phyloP scores from a whole-genome alignment of 2,329 filamentous ascomycete species.

The Beauveria pseudobassiana region DNA sequence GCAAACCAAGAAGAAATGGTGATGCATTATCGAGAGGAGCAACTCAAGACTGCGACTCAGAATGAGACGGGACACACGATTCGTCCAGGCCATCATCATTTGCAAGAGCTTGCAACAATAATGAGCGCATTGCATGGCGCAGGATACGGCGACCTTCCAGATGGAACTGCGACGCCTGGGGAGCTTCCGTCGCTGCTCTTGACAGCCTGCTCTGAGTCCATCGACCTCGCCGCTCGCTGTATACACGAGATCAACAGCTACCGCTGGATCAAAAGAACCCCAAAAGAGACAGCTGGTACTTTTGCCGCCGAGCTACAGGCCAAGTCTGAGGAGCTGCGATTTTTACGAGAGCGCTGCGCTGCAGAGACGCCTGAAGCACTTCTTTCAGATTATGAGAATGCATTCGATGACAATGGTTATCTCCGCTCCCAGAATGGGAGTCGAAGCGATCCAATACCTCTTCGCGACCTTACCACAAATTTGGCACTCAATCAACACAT shows the following conservation, averaged over 20 bases:
- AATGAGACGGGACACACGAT: background rate
- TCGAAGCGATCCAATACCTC: conserved; percentile 19
- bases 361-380: conserved; percentile 31
- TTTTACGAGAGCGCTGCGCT: conserved; percentile 19
- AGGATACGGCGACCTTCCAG: background rate
- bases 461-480: conserved; percentile 33
- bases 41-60: background rate
- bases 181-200: conserved; percentile 18
- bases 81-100: background rate
- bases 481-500: conserved; percentile 41
- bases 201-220: conserved; percentile 19
- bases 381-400: conserved; percentile 28
- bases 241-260: conserved; percentile 22
- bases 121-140: background rate
- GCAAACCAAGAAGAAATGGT: conserved; percentile 17
- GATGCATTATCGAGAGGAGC: background rate
- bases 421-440: conserved; percentile 13
- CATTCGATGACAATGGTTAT: conserved; percentile 33
- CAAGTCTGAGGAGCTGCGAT: conserved; percentile 20
- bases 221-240: conserved; percentile 18
- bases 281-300: conserved; percentile 17
- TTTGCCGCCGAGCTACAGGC: conserved; percentile 15
- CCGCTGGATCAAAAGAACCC: conserved; percentile 21
- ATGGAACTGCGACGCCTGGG: background rate
- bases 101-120: background rate